phyloP scores from a whole-genome alignment of 2,329 filamentous ascomycete species.

The Paecilomyces formosus region DNA sequence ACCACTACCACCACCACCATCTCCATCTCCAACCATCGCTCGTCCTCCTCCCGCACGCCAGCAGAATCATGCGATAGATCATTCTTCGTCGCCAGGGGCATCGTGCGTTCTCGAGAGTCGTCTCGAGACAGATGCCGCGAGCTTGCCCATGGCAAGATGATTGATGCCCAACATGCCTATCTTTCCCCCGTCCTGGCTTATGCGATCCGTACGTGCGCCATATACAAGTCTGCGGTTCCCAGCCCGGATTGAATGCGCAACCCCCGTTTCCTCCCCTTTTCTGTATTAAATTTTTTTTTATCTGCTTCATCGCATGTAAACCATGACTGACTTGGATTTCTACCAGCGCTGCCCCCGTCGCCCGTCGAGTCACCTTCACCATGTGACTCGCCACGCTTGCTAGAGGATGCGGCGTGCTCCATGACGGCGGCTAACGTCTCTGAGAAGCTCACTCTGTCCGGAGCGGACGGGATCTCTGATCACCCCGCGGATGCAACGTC shows the following conservation, averaged over 20 bases:
- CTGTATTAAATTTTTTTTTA: conserved; percentile 12
- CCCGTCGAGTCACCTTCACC: conserved; percentile 21
- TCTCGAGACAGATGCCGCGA: conserved; percentile 24
- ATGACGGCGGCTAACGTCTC: conserved; percentile 17
- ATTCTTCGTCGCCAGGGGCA: conserved; percentile 24
- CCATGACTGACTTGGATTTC: conserved; percentile 4
- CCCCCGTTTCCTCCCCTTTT: conserved; percentile 4
- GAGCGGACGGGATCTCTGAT: conserved; percentile 3
- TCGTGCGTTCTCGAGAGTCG: conserved; percentile 25
- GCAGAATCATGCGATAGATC: conserved; percentile 34
- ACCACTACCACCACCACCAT: conserved; percentile 5
- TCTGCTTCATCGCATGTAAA: conserved; percentile 7
- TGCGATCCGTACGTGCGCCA: conserved; percentile 26
- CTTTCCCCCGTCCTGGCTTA: conserved; percentile 25
- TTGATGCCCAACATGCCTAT: conserved; percentile 31
- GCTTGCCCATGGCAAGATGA: conserved; percentile 33
- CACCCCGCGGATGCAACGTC: conserved; percentile 12
- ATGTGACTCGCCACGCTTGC: conserved; percentile 24
- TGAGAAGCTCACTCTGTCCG: conserved; percentile 11
- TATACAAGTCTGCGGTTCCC: neutral
- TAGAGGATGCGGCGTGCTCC: conserved; percentile 17
- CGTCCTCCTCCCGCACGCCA: conserved; percentile 9
- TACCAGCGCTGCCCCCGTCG: conserved; percentile 23
- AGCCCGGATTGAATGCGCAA: conserved; percentile 2
- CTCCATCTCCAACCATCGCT: conserved; percentile 5